Evolutionary conservation across 164 flowering plant species (phyloP).

Genomic region (Protea cynaroides): DNA sequence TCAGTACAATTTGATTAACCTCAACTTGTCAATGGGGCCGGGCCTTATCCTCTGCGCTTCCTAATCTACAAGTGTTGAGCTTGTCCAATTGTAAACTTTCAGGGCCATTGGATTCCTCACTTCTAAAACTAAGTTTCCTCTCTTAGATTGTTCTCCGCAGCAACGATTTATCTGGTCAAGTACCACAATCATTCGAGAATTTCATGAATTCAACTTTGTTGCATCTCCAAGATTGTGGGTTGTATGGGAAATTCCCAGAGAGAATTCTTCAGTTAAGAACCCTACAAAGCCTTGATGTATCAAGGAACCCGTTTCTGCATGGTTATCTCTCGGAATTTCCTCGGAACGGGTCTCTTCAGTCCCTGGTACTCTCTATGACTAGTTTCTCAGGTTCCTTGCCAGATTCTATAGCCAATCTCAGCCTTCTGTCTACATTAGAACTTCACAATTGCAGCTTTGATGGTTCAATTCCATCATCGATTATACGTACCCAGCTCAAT

Average conservation of each 20-base stretch:
- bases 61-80: constrained; percentile 26
- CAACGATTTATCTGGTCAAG: constrained; percentile 22
- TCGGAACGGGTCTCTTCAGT: constrained; percentile 14
- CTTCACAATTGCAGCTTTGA: constrained; percentile 21
- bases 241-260: constrained; percentile 30
- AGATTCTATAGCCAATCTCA: constrained; percentile 26
- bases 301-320: constrained; percentile 13
- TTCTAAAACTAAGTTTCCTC: constrained; percentile 15
- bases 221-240: constrained; percentile 17
- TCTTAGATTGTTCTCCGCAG: constrained; percentile 15
- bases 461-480: constrained; percentile 32
- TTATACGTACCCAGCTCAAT: constrained; percentile 24
- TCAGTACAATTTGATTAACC: constrained; percentile 27
- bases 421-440: constrained; percentile 23
- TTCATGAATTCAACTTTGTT: constrained; percentile 26
- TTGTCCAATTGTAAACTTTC: constrained; percentile 23
- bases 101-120: constrained; percentile 23
- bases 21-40: constrained; percentile 42
- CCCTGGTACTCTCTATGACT: constrained; percentile 19
- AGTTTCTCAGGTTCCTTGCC: constrained; percentile 33
- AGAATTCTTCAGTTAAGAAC: constrained; percentile 21
- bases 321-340: constrained; percentile 31
- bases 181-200: constrained; percentile 28
- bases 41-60: constrained; percentile 24
- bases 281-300: constrained; percentile 20